Evolutionary conservation across 2,329 filamentous ascomycete species (phyloP).

Genomic region (Didymella exigua): DNA sequence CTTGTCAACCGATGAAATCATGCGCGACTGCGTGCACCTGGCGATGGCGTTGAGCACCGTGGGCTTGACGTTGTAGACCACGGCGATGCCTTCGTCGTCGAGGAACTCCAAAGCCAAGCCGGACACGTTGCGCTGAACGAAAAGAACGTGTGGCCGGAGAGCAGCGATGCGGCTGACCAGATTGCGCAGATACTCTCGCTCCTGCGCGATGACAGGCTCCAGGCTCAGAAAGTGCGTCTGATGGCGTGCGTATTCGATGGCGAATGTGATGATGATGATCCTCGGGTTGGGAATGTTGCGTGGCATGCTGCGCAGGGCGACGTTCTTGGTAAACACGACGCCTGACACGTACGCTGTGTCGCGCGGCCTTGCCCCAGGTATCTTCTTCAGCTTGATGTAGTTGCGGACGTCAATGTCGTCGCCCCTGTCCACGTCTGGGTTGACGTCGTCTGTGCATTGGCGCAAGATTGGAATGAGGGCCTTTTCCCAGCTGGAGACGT

Average conservation of each 20-base stretch:
- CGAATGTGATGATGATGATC: conserved; percentile 91
- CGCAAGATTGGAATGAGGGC: conserved; percentile 88
- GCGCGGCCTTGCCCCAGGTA: conserved; percentile 84
- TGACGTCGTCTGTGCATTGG: conserved; percentile 90
- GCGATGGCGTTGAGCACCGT: conserved; percentile 95
- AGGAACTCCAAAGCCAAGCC: conserved; percentile 88
- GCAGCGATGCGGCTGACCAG: conserved; percentile 90
- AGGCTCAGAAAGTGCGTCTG: conserved; percentile 97
- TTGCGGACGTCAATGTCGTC: conserved; percentile 98
- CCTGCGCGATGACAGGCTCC: conserved; percentile 94
- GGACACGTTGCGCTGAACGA: conserved; percentile 93
- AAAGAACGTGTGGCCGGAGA: conserved; percentile 79
- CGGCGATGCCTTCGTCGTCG: conserved; percentile 85
- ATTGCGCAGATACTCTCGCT: conserved; percentile 89
- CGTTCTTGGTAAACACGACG: conserved; percentile 95
- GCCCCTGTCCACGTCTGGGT: conserved; percentile 85
- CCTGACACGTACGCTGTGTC: conserved; percentile 97
- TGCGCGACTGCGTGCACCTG: conserved; percentile 85
- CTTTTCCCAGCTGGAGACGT: conserved; percentile 81
- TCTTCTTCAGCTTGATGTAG: conserved; percentile 97
- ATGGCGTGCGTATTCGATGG: conserved; percentile 93
- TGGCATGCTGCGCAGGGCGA: conserved; percentile 95
- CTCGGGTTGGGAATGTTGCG: conserved; percentile 81
- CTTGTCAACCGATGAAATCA: conserved; percentile 95
- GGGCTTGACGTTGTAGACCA: conserved; percentile 94